Evolutionary conservation across 2,329 filamentous ascomycete genomes (phyloP), one percentile per base, ranked within the genome.

Genomic region (Fusarium sp.): DNA sequence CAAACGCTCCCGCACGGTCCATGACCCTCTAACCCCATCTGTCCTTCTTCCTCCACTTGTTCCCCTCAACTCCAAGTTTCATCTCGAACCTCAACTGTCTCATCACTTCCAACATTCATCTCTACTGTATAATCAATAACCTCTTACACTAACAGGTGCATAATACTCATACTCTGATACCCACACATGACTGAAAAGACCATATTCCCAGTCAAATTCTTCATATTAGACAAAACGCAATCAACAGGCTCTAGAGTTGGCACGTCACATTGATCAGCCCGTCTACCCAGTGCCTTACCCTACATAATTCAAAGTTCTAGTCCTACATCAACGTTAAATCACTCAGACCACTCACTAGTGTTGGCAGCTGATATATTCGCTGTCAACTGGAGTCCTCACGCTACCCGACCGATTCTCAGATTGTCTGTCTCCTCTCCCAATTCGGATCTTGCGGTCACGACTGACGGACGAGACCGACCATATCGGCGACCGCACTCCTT

Each of bases 11-110:
- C 26, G 65, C 58, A 55, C 59, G 21, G 23, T 23, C 49, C 31
- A 52, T 21, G 6, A 18, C 49, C 5, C 44, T 25, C 62, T 70
- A 53, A 69, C 56, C 66, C 21, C 46, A 58, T 69, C 28, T 25
- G 52, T 44, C 30, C 28, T 28, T 37, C n/a, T 5, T 13, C 37
- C 49, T 34, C 67, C 67, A 67, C 67, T 30, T 49, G 42, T 70
- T 67, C 67, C 67, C 67, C 67, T 70, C 67, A 70, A 70, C 67
- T 70, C 54, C 67, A 65, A 56, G 62, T 70, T 70, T 67, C 67
- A 70, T 30, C 31, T 25, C 31, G 37, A 53, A 58, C 67, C 42
- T 59, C 34, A 66, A 62, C 31, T 41, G 55, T 54, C 62, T 60
- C 41, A 53, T 37, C 28, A 30, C 31, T 44, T 34, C 42, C 23